These are phyloP conservation scores for Cercophora scortea DNA, from an alignment of 495 filamentous ascomycete species.

Conservation along the genomic window DNA sequence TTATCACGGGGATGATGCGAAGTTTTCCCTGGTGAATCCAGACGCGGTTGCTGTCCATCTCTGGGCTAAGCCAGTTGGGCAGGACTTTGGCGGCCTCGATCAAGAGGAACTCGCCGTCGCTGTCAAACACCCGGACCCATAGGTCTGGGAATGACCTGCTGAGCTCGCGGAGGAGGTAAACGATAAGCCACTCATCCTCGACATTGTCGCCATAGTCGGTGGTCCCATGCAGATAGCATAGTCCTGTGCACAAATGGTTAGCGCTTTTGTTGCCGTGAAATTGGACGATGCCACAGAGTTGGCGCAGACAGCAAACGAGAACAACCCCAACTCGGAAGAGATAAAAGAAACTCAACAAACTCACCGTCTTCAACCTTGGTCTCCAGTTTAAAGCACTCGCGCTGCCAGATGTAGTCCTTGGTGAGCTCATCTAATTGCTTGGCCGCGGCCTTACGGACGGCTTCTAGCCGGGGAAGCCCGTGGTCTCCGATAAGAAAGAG, in stretches of 20 bases:
- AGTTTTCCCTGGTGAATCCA: conserved; percentile 74
- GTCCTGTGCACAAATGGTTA: conserved; percentile 12
- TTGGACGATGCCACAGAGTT: too few relatives aligned
- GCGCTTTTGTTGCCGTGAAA: too few relatives aligned
- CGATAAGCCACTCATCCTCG: conserved; percentile 95
- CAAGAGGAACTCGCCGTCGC: conserved; percentile 90
- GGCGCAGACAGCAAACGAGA: too few relatives aligned
- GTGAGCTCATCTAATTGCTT: conserved; percentile 54
- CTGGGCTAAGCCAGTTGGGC: conserved; percentile 86
- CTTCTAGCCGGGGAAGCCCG: conserved; percentile 47
- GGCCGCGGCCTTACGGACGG: conserved; percentile 60
- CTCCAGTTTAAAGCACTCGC: conserved; percentile 61
- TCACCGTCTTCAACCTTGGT: conserved; percentile 51
- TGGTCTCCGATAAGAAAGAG: conserved; percentile 57
- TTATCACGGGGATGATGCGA: conserved; percentile 55
- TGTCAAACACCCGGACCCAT: conserved; percentile 78
- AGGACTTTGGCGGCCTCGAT: conserved; percentile 87
- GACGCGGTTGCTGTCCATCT: conserved; percentile 76
- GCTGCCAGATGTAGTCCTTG: conserved; percentile 92
- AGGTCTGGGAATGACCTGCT: conserved; percentile 63
- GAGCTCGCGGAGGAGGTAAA: conserved; percentile 80
- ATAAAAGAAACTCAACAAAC: conserved; percentile 7
- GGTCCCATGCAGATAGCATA: conserved; percentile 53
- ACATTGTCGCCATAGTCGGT: conserved; percentile 89
- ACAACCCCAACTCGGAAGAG: neutral